Percentiles rank a stretch among this genome's conserved stretches.
These are phyloP conservation scores for Aspergillus aculeatinus DNA, from an alignment of 2,329 filamentous ascomycete species.

Conservation along the genomic window DNA sequence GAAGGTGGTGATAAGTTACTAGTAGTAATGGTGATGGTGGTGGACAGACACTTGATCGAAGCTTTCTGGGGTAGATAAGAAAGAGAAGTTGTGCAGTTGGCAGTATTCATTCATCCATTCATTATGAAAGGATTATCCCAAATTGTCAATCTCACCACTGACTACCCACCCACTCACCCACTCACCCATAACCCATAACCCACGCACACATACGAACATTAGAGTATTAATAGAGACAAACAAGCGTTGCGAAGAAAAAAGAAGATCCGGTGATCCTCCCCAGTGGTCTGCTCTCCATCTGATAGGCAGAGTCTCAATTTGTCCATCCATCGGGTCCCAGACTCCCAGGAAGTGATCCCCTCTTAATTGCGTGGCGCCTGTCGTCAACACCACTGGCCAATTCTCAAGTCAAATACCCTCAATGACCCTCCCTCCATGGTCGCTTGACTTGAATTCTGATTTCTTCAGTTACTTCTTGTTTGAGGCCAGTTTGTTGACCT, in stretches of 20 bases:
- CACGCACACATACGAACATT: too few species aligned
- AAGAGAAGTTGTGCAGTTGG: background rate
- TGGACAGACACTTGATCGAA: background rate
- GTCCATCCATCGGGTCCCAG: constrained; percentile 12
- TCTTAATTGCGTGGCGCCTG: constrained; percentile 30
- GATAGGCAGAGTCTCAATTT: constrained; percentile 20
- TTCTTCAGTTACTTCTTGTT: background rate
- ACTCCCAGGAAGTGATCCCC: constrained; percentile 2
- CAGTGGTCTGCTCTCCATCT: constrained; percentile 15
- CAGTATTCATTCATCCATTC: too few species aligned
- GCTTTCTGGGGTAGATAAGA: background rate
- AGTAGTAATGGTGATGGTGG: background rate
- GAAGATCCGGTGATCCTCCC: constrained; percentile 4
- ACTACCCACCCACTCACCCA: too few species aligned
- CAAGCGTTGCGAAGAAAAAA: background rate
- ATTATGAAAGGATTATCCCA: background rate
- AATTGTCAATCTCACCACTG: background rate
- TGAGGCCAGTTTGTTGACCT: background rate
- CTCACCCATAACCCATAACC: too few species aligned
- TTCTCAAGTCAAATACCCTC: constrained; percentile 20
- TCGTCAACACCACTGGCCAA: constrained; percentile 21
- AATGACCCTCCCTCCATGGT: constrained; percentile 7
- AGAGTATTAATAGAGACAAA: background rate
- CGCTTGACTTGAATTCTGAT: constrained; percentile 9
- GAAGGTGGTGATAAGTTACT: too few species aligned